phyloP scores from a whole-genome alignment of 805 yeast genomes.

The Saccharomycopsis guyanensis region DNA sequence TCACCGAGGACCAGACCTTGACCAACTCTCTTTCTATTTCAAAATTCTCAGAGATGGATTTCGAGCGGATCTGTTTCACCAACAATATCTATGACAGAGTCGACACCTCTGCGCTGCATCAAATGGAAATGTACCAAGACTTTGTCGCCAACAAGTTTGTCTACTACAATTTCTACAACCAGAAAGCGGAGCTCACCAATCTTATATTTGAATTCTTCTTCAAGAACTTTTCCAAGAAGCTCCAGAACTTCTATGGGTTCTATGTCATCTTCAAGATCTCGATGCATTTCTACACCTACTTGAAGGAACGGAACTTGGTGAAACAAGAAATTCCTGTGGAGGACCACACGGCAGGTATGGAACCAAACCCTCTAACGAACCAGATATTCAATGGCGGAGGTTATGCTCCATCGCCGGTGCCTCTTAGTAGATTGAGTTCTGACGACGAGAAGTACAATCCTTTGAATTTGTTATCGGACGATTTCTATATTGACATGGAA shows the following conservation, averaged over 20 bases:
- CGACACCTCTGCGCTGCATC: not conserved
- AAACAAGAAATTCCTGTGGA: not conserved
- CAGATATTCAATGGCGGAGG: not conserved
- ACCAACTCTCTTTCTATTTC: not conserved
- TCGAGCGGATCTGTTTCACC: constrained; percentile 10
- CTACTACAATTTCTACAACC: constrained; percentile 18
- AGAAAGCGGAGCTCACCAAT: constrained; percentile 16
- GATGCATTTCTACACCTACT: constrained; percentile 19
- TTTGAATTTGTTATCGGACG: constrained; percentile 12
- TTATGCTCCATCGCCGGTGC: not conserved
- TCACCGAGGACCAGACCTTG: not conserved
- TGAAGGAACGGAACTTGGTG: constrained; percentile 17
- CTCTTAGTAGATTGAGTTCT: not conserved
- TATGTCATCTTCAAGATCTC: constrained; percentile 19
- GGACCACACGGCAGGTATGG: not conserved
- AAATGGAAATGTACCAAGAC: constrained; percentile 6
- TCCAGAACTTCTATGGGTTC: constrained; percentile 18
- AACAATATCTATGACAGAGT: constrained; percentile 12
- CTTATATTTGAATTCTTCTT: constrained; percentile 19
- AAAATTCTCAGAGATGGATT: constrained; percentile 6
- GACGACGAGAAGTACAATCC: constrained; percentile 9
- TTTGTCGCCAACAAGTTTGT: constrained; percentile 11
- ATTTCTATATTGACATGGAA: constrained; percentile 18
- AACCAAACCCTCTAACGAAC: not conserved
- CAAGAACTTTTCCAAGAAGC: constrained; percentile 6